A percentile compares a stretch with the other conserved stretches of the same genome.
These are phyloP conservation scores for Xylariaceae sp. DNA, from an alignment of 2,329 filamentous ascomycete species.

Conservation along the genomic window DNA sequence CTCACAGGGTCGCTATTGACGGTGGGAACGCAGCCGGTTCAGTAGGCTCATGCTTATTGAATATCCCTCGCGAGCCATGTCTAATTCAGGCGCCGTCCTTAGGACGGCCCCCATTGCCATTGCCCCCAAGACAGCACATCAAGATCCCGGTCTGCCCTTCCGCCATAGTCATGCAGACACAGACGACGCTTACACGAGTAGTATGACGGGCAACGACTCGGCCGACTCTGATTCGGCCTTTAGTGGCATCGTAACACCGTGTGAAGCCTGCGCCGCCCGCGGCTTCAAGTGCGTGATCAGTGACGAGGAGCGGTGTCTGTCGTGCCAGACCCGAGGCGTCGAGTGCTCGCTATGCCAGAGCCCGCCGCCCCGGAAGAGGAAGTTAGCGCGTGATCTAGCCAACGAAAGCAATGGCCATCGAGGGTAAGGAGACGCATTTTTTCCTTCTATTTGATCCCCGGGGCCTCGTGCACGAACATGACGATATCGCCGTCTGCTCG, in stretches of 20 bases:
- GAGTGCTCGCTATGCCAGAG: conserved; percentile 75
- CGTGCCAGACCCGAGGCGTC: conserved; percentile 72
- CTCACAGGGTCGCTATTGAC: conserved; percentile 17
- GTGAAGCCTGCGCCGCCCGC: conserved; percentile 68
- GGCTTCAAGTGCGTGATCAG: conserved; percentile 70
- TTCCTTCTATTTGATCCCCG: conserved; percentile 28
- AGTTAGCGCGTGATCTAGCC: conserved; percentile 59
- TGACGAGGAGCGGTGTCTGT: conserved; percentile 66
- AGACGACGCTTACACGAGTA: conserved; percentile 46
- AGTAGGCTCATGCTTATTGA: conserved; percentile 20
- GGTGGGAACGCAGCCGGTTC: conserved; percentile 9
- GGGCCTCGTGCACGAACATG: conserved; percentile 31
- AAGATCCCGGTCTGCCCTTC: conserved; percentile 38
- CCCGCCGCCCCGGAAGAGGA: conserved; percentile 73
- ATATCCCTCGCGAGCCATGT: conserved; percentile 41
- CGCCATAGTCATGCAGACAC: conserved; percentile 38
- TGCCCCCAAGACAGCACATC: conserved; percentile 53
- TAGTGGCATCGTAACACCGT: conserved; percentile 49
- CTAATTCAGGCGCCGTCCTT: conserved; percentile 48
- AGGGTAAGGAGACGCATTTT: conserved; percentile 52
- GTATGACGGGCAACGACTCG: conserved; percentile 49
- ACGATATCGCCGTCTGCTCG: conserved; percentile 25
- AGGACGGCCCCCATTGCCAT: conserved; percentile 63
- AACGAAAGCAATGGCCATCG: conserved; percentile 60
- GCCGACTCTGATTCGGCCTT: conserved; percentile 42